Conservation (phyloP, 2,329 filamentous ascomycete species). For the Stachybotrys echinatus region DNA sequence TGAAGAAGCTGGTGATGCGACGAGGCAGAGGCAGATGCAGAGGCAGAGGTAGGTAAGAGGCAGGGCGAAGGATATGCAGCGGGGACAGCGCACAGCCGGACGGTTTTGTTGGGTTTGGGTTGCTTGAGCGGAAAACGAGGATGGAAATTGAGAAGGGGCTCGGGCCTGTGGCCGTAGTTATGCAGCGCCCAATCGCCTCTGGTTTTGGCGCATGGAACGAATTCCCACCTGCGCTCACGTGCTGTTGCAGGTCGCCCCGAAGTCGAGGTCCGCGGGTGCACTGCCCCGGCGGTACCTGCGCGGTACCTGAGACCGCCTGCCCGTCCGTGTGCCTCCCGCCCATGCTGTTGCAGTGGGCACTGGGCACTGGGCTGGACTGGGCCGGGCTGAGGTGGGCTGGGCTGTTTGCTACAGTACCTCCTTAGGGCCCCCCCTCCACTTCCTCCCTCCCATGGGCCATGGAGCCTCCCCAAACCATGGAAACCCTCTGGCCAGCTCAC, state of each 20-base stretch:
- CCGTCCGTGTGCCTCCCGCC: neutral
- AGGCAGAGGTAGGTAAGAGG: neutral
- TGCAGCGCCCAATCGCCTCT: conserved; percentile 6
- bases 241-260: conserved; percentile 5
- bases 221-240: conserved; percentile 9
- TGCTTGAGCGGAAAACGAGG: conserved; percentile 24
- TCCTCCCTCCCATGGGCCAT: neutral
- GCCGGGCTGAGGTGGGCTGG: too few relatives aligned
- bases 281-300: neutral
- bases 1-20: neutral
- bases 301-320: neutral
- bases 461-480: neutral
- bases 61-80: neutral
- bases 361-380: too few relatives aligned
- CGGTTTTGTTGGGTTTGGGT: conserved; percentile 20
- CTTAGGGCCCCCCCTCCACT: neutral
- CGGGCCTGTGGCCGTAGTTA: conserved; percentile 14
- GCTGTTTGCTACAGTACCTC: neutral
- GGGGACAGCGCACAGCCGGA: conserved; percentile 10
- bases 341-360: too few relatives aligned
- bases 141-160: conserved; percentile 25
- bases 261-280: neutral
- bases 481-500: neutral
- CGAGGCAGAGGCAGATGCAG: neutral
- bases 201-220: conserved; percentile 6